phyloP scores from a whole-genome alignment of 1,139 yeast genomes.

The Hyphopichia khmerensis region DNA sequence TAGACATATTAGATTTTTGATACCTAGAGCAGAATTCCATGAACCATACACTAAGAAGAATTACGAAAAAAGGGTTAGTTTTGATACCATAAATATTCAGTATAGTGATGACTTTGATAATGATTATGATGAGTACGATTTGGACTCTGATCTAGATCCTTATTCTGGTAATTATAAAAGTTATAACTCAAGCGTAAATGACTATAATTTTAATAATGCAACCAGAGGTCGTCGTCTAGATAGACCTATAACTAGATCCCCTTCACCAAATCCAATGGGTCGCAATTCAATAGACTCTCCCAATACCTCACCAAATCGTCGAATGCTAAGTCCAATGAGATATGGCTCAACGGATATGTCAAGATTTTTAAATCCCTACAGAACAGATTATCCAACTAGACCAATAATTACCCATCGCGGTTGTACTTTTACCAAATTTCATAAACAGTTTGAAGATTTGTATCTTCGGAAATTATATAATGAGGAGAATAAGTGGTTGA shows the following conservation, averaged over 20 bases:
- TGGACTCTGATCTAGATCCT: constrained; percentile 2
- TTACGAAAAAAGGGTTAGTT: constrained; percentile 20
- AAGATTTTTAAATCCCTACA: background rate
- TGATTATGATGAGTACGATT: constrained; percentile 6
- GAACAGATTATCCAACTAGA: constrained; percentile 45
- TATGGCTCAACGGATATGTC: background rate
- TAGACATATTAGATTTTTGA: constrained; percentile 16
- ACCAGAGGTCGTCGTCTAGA: background rate
- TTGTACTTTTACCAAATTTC: constrained; percentile 49
- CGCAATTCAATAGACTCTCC: background rate
- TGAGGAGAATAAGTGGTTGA: constrained; percentile 12
- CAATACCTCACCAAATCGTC: constrained; percentile 1
- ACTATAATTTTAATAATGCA: background rate
- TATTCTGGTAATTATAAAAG: constrained; percentile 1
- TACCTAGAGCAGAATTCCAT: constrained; percentile 13
- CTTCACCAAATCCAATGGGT: background rate
- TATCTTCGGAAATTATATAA: constrained; percentile 31
- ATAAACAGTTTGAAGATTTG: constrained; percentile 40
- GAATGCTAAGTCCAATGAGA: constrained; percentile 3
- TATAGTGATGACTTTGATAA: constrained; percentile 15
- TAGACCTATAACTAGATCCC: background rate
- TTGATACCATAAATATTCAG: constrained; percentile 22
- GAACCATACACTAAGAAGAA: constrained; percentile 9
- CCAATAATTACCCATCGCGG: constrained; percentile 54
- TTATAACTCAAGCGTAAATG: background rate